Percentiles rank a stretch among this genome's conserved stretches.
Conservation (phyloP, 202 grass and related monocot species). For the Zizania palustris region DNA sequence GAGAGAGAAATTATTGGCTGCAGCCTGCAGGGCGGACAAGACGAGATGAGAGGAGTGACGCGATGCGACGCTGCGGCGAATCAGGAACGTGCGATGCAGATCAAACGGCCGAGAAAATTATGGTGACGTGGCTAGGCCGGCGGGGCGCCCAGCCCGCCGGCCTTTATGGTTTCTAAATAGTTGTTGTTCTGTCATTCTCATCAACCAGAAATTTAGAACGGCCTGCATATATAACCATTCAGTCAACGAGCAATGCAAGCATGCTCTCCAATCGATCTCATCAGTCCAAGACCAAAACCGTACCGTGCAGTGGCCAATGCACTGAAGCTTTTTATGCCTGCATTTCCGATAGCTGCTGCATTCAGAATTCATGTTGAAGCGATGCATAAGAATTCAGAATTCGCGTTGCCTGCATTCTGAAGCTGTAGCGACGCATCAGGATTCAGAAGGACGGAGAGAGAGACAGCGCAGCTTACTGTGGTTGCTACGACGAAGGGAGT, state of each 20-base stretch:
- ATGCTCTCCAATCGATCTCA: not conserved
- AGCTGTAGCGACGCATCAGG: not conserved
- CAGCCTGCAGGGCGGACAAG: no score
- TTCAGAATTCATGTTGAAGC: no score
- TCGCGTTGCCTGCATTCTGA: not conserved
- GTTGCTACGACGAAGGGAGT: not conserved
- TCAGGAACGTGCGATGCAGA: no score
- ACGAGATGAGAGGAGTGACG: no score
- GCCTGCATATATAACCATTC: not conserved
- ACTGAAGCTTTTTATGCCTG: not conserved
- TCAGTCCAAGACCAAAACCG: not conserved
- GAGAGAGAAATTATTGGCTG: no score
- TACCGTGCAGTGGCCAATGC: not conserved
- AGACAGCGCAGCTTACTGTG: not conserved
- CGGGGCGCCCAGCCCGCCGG: no score
- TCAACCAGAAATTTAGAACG: not conserved
- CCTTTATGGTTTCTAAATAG: no score
- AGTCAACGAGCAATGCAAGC: not conserved
- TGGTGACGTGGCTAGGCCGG: no score
- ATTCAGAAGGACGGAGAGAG: no score
- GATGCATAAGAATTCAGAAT: no score
- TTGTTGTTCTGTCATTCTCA: slow-evolving; percentile 4
- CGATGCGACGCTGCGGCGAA: no score
- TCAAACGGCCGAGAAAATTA: no score
- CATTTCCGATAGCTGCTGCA: not conserved